phyloP scores from a whole-genome alignment of 2,329 filamentous ascomycete species.

The Aspergillus carbonarius region DNA sequence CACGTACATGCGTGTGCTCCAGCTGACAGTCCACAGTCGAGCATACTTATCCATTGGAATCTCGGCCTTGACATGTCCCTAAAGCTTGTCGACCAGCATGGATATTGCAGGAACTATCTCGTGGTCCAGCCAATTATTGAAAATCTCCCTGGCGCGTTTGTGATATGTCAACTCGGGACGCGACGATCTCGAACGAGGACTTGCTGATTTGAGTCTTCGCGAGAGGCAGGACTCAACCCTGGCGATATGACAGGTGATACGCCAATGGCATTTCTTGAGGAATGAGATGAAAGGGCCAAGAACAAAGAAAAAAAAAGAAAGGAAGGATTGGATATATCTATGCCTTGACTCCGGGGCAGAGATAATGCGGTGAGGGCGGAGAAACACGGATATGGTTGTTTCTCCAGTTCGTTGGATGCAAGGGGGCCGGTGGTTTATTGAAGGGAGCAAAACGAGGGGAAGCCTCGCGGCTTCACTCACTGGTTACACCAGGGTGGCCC shows the following conservation, averaged over 20 bases:
- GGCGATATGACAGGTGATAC: slow-evolving; percentile 18
- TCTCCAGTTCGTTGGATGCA: slow-evolving; percentile 11
- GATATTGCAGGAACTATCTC: slow-evolving; percentile 1
- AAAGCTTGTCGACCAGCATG: neutral
- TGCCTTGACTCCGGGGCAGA: neutral
- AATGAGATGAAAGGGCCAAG: neutral
- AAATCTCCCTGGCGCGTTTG: slow-evolving; percentile 2
- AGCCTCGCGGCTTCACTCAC: neutral
- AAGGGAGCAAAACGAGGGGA: slow-evolving; percentile 16
- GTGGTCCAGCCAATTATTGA: slow-evolving; percentile 1
- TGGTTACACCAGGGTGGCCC: neutral
- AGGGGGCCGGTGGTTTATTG: slow-evolving; percentile 15
- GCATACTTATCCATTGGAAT: neutral
- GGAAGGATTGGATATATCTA: neutral
- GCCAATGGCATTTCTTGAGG: slow-evolving; percentile 6
- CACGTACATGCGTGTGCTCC: neutral
- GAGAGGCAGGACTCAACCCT: neutral
- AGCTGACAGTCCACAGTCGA: neutral
- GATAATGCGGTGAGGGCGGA: slow-evolving; percentile 9
- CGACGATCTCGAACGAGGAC: slow-evolving; percentile 10
- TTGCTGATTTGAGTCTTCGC: slow-evolving; percentile 1
- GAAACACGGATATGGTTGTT: neutral
- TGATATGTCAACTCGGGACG: slow-evolving; percentile 8
- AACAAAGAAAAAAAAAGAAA: neutral
- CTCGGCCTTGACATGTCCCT: neutral